These are phyloP conservation scores for Vachellia pachyceras DNA, from an alignment of 306 rosid species.

Conservation along the genomic window DNA sequence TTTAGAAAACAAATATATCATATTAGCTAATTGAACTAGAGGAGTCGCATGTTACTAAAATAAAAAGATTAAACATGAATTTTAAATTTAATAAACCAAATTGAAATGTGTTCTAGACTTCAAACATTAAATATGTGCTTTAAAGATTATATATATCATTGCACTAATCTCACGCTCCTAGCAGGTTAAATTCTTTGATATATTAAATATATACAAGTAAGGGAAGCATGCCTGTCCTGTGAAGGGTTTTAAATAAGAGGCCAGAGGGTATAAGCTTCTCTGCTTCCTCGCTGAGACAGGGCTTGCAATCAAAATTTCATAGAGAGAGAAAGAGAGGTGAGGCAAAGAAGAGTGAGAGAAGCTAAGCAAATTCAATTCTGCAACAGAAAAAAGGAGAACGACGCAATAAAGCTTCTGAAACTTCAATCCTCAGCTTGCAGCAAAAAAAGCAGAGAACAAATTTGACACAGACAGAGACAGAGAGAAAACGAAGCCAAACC, in stretches of 20 bases:
- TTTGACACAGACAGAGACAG: neutral
- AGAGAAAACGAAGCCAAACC: neutral
- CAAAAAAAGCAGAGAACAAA: neutral
- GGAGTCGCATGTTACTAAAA: too few relatives aligned
- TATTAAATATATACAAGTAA: too few relatives aligned
- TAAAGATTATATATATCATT: neutral
- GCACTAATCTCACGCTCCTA: neutral
- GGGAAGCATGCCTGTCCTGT: neutral
- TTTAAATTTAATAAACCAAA: too few relatives aligned
- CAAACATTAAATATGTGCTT: too few relatives aligned
- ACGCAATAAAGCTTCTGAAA: neutral
- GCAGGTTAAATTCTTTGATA: neutral
- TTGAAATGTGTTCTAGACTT: too few relatives aligned
- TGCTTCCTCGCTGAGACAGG: neutral
- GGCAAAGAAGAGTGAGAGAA: neutral
- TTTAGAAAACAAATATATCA: too few relatives aligned
- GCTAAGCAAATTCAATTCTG: neutral
- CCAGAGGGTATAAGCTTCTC: neutral
- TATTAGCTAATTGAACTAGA: too few relatives aligned
- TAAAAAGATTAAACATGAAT: neutral
- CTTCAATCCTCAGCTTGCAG: neutral
- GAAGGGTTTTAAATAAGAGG: neutral
- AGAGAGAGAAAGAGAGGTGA: slow-evolving; percentile 1
- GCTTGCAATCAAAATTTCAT: neutral
- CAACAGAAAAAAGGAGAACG: neutral